Evolutionary conservation across 768 basidiomycete species (phyloP).

Genomic region (Collybia sordida): DNA sequence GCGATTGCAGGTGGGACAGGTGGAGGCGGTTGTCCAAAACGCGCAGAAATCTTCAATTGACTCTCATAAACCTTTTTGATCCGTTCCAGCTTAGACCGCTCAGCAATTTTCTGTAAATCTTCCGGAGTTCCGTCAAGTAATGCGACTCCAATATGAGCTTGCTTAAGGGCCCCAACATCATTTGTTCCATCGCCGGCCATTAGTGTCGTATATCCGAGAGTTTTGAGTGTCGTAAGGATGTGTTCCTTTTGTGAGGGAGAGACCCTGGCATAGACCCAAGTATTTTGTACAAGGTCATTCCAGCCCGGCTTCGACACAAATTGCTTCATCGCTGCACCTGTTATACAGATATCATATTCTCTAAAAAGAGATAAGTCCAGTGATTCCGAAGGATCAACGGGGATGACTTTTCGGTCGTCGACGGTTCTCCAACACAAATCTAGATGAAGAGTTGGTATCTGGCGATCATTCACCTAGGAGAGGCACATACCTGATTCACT

Average conservation of each 20-base stretch:
- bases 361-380: constrained; percentile 78
- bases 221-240: constrained; percentile 89
- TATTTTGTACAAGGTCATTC: constrained; percentile 85
- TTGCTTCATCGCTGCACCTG: constrained; percentile 91
- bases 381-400: constrained; percentile 78
- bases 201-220: constrained; percentile 86
- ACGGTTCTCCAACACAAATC: constrained; percentile 93
- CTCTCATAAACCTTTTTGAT: constrained; percentile 98
- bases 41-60: constrained; percentile 84
- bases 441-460: constrained; percentile 19
- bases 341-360: constrained; percentile 94
- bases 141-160: constrained; percentile 96
- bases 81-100: constrained; percentile 85
- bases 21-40: constrained; percentile 93
- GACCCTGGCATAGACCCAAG: constrained; percentile 98
- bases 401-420: constrained; percentile 88
- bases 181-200: constrained; percentile 99
- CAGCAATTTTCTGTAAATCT: constrained; percentile 91
- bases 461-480: background rate
- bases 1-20: constrained; percentile 89
- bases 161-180: constrained; percentile 97
- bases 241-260: constrained; percentile 95
- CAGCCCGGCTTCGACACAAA: constrained; percentile 71
- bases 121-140: constrained; percentile 83
- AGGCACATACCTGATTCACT: constrained; percentile 61